Evolutionary conservation across 176 grass and related monocot species (phyloP).

Genomic region (Elaeis guineensis): DNA sequence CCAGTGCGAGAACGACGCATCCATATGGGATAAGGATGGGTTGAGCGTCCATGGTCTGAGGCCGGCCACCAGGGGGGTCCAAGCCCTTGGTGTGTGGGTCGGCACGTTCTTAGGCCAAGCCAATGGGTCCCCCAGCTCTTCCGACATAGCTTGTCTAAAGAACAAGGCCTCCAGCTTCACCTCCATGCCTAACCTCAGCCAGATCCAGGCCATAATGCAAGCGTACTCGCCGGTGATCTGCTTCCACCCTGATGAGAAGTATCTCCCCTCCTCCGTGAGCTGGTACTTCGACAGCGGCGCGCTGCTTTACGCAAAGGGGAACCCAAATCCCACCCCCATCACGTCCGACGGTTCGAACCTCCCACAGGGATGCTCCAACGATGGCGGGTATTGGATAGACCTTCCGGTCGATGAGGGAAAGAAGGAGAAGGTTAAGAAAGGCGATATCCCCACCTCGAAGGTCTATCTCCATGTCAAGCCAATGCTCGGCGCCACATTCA

Average conservation of each 20-base stretch:
- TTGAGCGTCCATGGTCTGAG: slow-evolving; percentile 31
- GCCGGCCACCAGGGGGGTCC: slow-evolving; percentile 37
- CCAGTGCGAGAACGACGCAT: slow-evolving; percentile 37
- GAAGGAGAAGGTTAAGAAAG: slow-evolving; percentile 47
- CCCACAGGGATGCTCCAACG: slow-evolving; percentile 55
- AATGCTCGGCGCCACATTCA: slow-evolving; percentile 69
- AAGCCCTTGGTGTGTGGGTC: slow-evolving; percentile 40
- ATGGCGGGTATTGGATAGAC: slow-evolving; percentile 77
- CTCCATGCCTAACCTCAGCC: slow-evolving; percentile 52
- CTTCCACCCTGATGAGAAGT: slow-evolving; percentile 55
- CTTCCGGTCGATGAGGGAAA: slow-evolving; percentile 35
- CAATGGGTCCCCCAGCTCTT: not conserved
- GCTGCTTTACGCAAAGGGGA: slow-evolving; percentile 60
- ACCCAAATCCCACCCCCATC: slow-evolving; percentile 36
- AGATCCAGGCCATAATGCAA: slow-evolving; percentile 45
- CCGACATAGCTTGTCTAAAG: slow-evolving; percentile 53
- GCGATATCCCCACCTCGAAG: slow-evolving; percentile 40
- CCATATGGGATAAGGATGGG: slow-evolving; percentile 48
- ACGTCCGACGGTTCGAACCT: slow-evolving; percentile 64
- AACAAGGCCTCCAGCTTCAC: slow-evolving; percentile 34
- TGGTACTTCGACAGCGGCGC: slow-evolving; percentile 89
- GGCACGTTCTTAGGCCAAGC: slow-evolving; percentile 49
- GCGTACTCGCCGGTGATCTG: slow-evolving; percentile 66
- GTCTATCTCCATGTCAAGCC: slow-evolving; percentile 73
- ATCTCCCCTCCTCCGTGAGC: slow-evolving; percentile 50